These are phyloP conservation scores for Aspergillus carlsbadensis DNA, from an alignment of 495 filamentous ascomycete species.

Conservation along the genomic window DNA sequence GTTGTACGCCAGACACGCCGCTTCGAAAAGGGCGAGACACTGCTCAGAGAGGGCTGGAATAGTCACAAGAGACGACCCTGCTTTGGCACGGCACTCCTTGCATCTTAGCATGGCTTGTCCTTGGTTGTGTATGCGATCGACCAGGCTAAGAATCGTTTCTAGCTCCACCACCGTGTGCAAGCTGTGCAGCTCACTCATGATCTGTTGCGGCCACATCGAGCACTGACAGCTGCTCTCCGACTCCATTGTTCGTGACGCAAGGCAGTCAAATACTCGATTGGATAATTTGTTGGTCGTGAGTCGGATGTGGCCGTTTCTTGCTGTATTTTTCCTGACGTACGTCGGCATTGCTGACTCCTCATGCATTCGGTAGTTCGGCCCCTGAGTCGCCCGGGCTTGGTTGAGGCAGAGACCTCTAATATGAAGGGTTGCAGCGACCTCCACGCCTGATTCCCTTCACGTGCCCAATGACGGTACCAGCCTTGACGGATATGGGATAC, in stretches of 20 bases:
- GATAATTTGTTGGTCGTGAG: not conserved
- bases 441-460: constrained; percentile 7
- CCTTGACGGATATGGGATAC: constrained; percentile 10
- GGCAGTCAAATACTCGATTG: not conserved
- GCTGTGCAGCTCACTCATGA: constrained; percentile 28
- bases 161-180: constrained; percentile 30
- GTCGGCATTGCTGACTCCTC: constrained; percentile 5
- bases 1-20: constrained; percentile 30
- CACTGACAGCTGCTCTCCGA: constrained; percentile 24
- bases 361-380: not conserved
- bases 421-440: constrained; percentile 9
- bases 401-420: not conserved
- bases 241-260: constrained; percentile 12
- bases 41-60: constrained; percentile 27
- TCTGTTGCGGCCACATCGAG: constrained; percentile 23
- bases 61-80: constrained; percentile 23
- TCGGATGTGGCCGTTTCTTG: not conserved
- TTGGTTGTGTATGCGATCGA: constrained; percentile 28
- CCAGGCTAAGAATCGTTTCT: constrained; percentile 27
- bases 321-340: not conserved
- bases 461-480: constrained; percentile 1
- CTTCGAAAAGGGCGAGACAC: constrained; percentile 32
- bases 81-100: constrained; percentile 21
- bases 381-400: not conserved
- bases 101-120: constrained; percentile 27